Evolutionary conservation across 2,329 filamentous ascomycete species (phyloP).

Genomic region (Alternaria rosae): DNA sequence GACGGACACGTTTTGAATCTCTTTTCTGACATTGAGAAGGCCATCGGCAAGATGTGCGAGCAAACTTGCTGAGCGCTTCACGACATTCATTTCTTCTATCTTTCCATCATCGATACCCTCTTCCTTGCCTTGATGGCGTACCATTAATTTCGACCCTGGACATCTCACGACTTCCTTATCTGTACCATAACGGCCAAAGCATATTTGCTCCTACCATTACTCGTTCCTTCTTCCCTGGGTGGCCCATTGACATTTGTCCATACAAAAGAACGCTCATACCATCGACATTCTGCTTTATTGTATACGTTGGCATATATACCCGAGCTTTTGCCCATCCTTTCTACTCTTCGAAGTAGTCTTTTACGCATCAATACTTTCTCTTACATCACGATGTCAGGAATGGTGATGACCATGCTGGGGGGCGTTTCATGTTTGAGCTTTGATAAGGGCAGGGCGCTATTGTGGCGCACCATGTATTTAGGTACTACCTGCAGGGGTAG

Average conservation of each 20-base stretch:
- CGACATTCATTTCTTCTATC: constrained; percentile 15
- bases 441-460: constrained; percentile 21
- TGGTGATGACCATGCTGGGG: constrained; percentile 23
- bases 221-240: constrained; percentile 17
- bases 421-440: constrained; percentile 38
- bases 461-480: constrained; percentile 36
- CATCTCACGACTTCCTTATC: constrained; percentile 23
- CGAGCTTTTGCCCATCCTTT: constrained; percentile 3
- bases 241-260: constrained; percentile 18
- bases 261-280: constrained; percentile 10
- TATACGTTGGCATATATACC: constrained; percentile 13
- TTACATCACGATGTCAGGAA: constrained; percentile 17
- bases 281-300: constrained; percentile 12
- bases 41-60: constrained; percentile 54
- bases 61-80: constrained; percentile 41
- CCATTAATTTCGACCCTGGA: constrained; percentile 29
- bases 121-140: constrained; percentile 21
- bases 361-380: constrained; percentile 20
- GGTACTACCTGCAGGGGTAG: constrained; percentile 29
- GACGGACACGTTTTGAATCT: constrained; percentile 52
- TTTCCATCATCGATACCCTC: constrained; percentile 15
- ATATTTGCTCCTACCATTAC: constrained; percentile 21
- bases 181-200: constrained; percentile 40
- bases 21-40: constrained; percentile 53
- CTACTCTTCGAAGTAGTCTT: constrained; percentile 15